Evolutionary conservation across 2,329 filamentous ascomycete species (phyloP).

Genomic region (Pseudophaeomoniella oleicola): DNA sequence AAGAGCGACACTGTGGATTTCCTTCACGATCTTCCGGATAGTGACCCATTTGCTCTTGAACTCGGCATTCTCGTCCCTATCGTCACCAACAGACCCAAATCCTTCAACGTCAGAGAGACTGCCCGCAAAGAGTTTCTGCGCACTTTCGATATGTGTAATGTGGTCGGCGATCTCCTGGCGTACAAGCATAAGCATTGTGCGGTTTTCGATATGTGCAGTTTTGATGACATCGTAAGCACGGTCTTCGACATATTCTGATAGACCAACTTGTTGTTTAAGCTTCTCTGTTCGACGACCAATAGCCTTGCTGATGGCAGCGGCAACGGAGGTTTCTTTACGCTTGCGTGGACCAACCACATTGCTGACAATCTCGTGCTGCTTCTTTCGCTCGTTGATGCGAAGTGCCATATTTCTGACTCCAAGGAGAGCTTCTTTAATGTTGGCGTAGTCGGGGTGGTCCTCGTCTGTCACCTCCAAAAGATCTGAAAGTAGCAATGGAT

Average conservation of each 20-base stretch:
- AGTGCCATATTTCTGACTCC: constrained; percentile 48
- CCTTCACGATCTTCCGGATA: constrained; percentile 74
- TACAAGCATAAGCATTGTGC: not conserved
- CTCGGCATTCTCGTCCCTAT: constrained; percentile 50
- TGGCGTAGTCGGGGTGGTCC: constrained; percentile 67
- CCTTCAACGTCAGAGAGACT: not conserved
- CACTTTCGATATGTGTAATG: not conserved
- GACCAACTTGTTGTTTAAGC: constrained; percentile 54
- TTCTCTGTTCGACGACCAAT: constrained; percentile 85
- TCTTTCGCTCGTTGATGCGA: constrained; percentile 86
- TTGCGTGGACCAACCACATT: constrained; percentile 70
- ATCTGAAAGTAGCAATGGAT: constrained; percentile 70
- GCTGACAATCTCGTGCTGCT: constrained; percentile 81
- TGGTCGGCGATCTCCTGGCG: not conserved
- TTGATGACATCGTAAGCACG: constrained; percentile 64
- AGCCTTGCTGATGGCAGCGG: constrained; percentile 70
- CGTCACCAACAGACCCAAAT: not conserved
- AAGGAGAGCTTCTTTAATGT: constrained; percentile 57
- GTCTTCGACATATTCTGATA: constrained; percentile 59
- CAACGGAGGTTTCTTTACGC: constrained; percentile 76
- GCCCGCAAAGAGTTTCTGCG: not conserved
- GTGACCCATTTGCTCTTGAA: constrained; percentile 88
- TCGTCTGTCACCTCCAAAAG: constrained; percentile 64
- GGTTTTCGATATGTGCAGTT: not conserved
- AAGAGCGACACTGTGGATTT: constrained; percentile 69